A percentile compares a stretch with the other conserved stretches of the same genome.
phyloP scores from a whole-genome alignment of 352 stramenopile genomes.

The Globisporangium camurandrum region DNA sequence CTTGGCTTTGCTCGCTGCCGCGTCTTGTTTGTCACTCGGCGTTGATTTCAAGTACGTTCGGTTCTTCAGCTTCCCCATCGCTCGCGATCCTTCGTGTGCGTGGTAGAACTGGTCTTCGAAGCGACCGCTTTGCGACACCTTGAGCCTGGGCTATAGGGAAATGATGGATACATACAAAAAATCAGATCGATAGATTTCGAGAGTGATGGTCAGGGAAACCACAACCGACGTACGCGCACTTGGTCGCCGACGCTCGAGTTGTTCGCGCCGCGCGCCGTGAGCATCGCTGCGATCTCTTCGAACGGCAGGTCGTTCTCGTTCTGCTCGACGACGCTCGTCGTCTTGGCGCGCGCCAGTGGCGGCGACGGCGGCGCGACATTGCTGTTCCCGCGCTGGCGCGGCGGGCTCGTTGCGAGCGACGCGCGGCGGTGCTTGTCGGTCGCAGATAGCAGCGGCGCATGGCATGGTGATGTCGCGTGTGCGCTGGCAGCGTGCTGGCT shows the following conservation, averaged over 20 bases:
- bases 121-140: slow-evolving; percentile 70
- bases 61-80: slow-evolving; percentile 76
- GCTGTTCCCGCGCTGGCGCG: not conserved
- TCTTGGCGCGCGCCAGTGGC: slow-evolving; percentile 7
- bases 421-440: not conserved
- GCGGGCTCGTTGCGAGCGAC: not conserved
- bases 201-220: not conserved
- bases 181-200: not conserved
- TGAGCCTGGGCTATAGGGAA: slow-evolving; percentile 48
- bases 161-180: not conserved
- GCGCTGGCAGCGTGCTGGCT: not conserved
- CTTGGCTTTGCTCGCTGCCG: too few relatives aligned
- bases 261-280: slow-evolving; percentile 5
- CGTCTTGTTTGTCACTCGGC: slow-evolving; percentile 23
- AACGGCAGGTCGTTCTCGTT: slow-evolving; percentile 18
- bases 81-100: slow-evolving; percentile 65
- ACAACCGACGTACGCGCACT: slow-evolving; percentile 7
- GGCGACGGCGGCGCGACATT: not conserved
- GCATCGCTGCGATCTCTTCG: slow-evolving; percentile 13
- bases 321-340: slow-evolving; percentile 5
- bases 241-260: slow-evolving; percentile 6
- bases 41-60: slow-evolving; percentile 64
- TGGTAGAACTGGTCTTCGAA: slow-evolving; percentile 87
- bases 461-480: not conserved
- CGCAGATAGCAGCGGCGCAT: not conserved